Evolutionary conservation across 805 yeast genomes (phyloP).

Genomic region (Saturnispora sanitii): DNA sequence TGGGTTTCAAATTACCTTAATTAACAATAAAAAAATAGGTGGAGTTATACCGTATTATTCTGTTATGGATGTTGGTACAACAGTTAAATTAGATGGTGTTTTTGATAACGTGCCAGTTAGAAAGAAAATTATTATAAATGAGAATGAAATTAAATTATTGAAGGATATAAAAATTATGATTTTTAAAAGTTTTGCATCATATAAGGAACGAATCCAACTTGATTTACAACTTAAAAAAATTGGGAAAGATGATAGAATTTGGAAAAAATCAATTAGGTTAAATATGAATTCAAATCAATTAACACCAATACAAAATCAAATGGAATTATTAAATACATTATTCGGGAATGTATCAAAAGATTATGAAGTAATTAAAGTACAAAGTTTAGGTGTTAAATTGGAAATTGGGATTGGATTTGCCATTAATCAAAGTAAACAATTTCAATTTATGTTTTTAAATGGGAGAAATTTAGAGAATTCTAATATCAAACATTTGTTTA

Average conservation of each 20-base stretch:
- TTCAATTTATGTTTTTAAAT: slow-evolving; percentile 40
- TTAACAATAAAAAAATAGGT: slow-evolving; percentile 12
- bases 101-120: slow-evolving; percentile 40
- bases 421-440: slow-evolving; percentile 27
- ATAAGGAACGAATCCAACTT: slow-evolving; percentile 16
- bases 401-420: slow-evolving; percentile 32
- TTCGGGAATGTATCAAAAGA: slow-evolving; percentile 24
- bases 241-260: not conserved
- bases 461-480: slow-evolving; percentile 25
- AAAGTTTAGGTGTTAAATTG: slow-evolving; percentile 21
- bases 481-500: slow-evolving; percentile 16
- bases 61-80: slow-evolving; percentile 28
- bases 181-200: slow-evolving; percentile 25
- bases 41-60: slow-evolving; percentile 1
- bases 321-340: slow-evolving; percentile 19
- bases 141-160: slow-evolving; percentile 12
- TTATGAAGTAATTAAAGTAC: slow-evolving; percentile 23
- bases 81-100: slow-evolving; percentile 28
- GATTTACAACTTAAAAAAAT: slow-evolving; percentile 1
- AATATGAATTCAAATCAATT: not conserved
- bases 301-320: slow-evolving; percentile 4
- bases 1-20: slow-evolving; percentile 20
- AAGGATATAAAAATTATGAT: slow-evolving; percentile 25
- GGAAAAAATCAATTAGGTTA: not conserved
- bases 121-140: slow-evolving; percentile 18